Base-by-base conservation (phyloP, 352 stramenopile genomes). In the Globisporangium takayamanum region DNA sequence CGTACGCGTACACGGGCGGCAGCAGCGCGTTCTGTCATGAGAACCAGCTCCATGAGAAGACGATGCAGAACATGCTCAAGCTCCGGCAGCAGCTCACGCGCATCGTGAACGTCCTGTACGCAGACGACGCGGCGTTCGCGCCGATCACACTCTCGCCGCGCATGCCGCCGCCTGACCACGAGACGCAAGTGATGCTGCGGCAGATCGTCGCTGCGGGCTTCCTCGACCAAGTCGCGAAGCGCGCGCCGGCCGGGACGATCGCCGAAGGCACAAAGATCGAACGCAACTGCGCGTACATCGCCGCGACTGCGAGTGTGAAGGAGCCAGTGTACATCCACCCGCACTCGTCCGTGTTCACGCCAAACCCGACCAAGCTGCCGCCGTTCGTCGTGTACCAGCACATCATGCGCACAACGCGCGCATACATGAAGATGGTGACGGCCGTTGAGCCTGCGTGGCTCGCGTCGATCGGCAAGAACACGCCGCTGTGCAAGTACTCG, bases 361-460 rank as follows among this genome's bases (percentile, higher is more conserved):
- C 76, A 0, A 77, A 91, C 55, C 70, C 84, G 46, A 64, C 59
- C 36, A 87, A 86, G 55, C 60, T 94, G 46, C 80, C 84, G 14
- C 39, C 60, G 47, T 92, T 87, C 61, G 80, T 92, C 7, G 82
- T 92, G 36, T 94, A 89, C 60, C 77, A 89, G 50, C 69, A 84
- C 61, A 84, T 94, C 57, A 80, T 84, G 73, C 81, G 81, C 44
- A 88, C 84, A 3, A 81, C 74, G 16, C 78, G 80, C 56, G 80
- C 81, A 53, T 98, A 98, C 78, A 98, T 99, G 92, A 97, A 94
- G 62, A 98, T 88, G 62, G 96, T 99, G 26, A 99, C 97, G 10
- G 93, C 96, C 1, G 92, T 99, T 15, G 97, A 99, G 60, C 90
- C 94, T 6, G 83, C 97, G 66, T 99, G 97, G 97, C 86, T 99